Conservation (phyloP, 495 filamentous ascomycete genomes). For the Thermochaetoides thermophila region DNA sequence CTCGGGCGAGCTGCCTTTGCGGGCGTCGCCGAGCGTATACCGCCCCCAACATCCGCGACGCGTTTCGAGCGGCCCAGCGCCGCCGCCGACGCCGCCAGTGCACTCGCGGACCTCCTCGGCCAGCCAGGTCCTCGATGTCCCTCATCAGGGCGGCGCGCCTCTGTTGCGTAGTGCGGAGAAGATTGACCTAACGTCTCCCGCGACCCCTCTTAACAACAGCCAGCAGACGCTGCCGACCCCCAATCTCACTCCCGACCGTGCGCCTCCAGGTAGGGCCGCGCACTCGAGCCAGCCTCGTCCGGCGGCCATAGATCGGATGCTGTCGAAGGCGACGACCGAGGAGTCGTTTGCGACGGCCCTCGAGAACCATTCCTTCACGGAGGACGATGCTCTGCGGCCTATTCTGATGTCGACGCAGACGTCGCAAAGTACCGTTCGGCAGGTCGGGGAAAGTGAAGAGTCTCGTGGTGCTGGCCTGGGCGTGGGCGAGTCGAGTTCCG, state of each 20-base stretch:
- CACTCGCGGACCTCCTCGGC: slow-evolving; percentile 38
- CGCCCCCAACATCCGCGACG: slow-evolving; percentile 18
- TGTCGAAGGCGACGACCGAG: slow-evolving; percentile 33
- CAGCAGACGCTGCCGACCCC: slow-evolving; percentile 56
- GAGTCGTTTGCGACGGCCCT: slow-evolving; percentile 63
- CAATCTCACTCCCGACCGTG: slow-evolving; percentile 57
- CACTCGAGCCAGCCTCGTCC: slow-evolving; percentile 27
- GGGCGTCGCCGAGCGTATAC: slow-evolving; percentile 9
- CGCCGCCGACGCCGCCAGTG: slow-evolving; percentile 39
- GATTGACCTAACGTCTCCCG: slow-evolving; percentile 19
- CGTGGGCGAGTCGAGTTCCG: slow-evolving; percentile 26
- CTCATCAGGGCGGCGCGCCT: slow-evolving; percentile 21
- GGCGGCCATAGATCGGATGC: slow-evolving; percentile 23
- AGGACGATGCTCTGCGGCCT: slow-evolving; percentile 40
- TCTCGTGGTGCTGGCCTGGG: slow-evolving; percentile 32
- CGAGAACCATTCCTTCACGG: slow-evolving; percentile 46
- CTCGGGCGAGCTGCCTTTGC: too few species aligned
- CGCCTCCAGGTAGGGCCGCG: slow-evolving; percentile 40
- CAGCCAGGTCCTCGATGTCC: slow-evolving; percentile 21
- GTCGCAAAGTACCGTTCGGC: slow-evolving; percentile 27
- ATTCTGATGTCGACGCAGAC: slow-evolving; percentile 27
- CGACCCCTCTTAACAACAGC: slow-evolving; percentile 45
- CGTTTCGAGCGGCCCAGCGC: slow-evolving; percentile 23
- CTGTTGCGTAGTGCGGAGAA: slow-evolving; percentile 19
- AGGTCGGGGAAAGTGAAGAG: slow-evolving; percentile 19